These are phyloP conservation scores for Leucosporidium yakuticum DNA, from an alignment of 768 basidiomycete species.

Conservation along the genomic window DNA sequence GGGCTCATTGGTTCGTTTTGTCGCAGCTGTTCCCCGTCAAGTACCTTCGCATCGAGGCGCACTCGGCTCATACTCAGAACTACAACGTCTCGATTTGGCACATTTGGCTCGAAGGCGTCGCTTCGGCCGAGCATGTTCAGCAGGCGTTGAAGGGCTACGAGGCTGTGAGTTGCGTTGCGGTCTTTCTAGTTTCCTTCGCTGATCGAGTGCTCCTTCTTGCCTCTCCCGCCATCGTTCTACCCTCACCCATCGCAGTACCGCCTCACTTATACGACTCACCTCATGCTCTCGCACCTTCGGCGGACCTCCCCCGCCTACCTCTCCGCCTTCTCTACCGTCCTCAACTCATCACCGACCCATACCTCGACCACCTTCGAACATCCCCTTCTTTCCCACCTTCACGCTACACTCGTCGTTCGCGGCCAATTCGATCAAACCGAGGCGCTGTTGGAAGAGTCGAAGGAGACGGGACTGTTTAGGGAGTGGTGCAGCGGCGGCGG, in stretches of 20 bases:
- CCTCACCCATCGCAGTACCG: neutral
- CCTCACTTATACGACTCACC: neutral
- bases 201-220: neutral
- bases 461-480: neutral
- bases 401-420: conserved; percentile 8
- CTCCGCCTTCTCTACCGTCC: conserved; percentile 10
- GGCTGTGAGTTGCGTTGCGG: neutral
- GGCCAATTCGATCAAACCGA: conserved; percentile 22
- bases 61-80: conserved; percentile 9
- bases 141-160: neutral
- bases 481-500: conserved; percentile 10
- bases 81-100: conserved; percentile 35
- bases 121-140: neutral
- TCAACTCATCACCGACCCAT: neutral
- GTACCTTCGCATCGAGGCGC: conserved; percentile 27
- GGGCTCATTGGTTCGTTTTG: too few relatives aligned
- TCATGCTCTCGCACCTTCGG: conserved; percentile 29
- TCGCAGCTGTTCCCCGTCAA: conserved; percentile 18
- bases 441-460: neutral
- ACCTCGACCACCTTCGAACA: conserved; percentile 14
- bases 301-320: conserved; percentile 3
- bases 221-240: neutral
- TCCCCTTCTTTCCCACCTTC: conserved; percentile 5
- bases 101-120: conserved; percentile 23
- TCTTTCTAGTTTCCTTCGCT: neutral